Evolutionary conservation across 371 early-diverging fungal genomes (phyloP).

Genomic region (Apophysomyces variabilis): DNA sequence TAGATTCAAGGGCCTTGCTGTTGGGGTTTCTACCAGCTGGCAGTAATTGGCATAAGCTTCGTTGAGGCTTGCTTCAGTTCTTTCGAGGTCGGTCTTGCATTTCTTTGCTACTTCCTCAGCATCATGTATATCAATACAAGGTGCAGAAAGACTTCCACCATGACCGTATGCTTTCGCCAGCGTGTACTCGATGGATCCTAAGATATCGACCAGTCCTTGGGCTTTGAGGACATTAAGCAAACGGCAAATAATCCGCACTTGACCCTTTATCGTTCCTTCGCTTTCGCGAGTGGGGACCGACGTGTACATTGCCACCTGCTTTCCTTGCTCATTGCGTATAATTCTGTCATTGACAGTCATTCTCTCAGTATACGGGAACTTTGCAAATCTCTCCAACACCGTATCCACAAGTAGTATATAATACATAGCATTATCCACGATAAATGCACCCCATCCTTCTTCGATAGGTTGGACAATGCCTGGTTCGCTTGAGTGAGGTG

Average conservation of each 20-base stretch:
- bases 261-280: slow-evolving; percentile 20
- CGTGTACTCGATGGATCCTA: slow-evolving; percentile 22
- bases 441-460: slow-evolving; percentile 29
- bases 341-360: neutral
- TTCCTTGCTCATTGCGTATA: neutral
- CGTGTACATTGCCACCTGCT: neutral
- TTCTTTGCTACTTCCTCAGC: neutral
- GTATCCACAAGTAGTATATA: slow-evolving; percentile 36
- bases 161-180: slow-evolving; percentile 10
- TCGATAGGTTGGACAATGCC: slow-evolving; percentile 16
- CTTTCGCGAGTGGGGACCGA: neutral
- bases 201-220: slow-evolving; percentile 21
- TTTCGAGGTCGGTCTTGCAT: neutral
- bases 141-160: neutral
- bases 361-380: slow-evolving; percentile 24
- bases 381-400: slow-evolving; percentile 29
- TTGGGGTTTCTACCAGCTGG: slow-evolving; percentile 3
- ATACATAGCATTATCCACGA: slow-evolving; percentile 37
- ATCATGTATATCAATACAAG: neutral
- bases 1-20: neutral
- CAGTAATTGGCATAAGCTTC: neutral
- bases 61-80: neutral
- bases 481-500: neutral
- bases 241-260: slow-evolving; percentile 29
- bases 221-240: slow-evolving; percentile 33